Evolutionary conservation across 345 rosid genomes (phyloP).

Genomic region (Bruguiera parviflora): DNA sequence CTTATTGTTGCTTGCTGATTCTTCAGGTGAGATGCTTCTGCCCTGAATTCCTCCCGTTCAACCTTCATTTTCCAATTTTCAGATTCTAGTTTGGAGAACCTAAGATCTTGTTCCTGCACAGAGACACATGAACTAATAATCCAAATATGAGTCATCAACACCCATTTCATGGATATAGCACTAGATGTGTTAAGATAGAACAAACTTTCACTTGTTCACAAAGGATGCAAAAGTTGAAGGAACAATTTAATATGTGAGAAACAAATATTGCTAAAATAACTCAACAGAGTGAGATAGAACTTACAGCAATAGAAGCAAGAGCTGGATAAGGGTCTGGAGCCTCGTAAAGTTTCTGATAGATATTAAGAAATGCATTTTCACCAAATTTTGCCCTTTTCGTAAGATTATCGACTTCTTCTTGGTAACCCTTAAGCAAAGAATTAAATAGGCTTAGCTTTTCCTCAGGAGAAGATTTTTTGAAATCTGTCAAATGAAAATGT

Average conservation of each 20-base stretch:
- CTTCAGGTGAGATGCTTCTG: conserved; percentile 96
- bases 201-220: background rate
- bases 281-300: conserved; percentile 24
- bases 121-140: conserved; percentile 1
- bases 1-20: conserved; percentile 99
- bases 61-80: conserved; percentile 96
- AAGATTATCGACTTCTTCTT: conserved; percentile 98
- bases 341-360: conserved; percentile 96
- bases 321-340: conserved; percentile 98
- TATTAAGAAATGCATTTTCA: conserved; percentile 92
- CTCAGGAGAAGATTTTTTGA: conserved; percentile 90
- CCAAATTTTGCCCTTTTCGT: conserved; percentile 98
- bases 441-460: conserved; percentile 79
- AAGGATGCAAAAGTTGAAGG: background rate
- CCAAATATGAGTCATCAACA: background rate
- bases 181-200: background rate
- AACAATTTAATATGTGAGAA: background rate
- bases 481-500: conserved; percentile 46
- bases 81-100: conserved; percentile 76
- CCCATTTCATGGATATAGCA: background rate
- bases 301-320: conserved; percentile 90
- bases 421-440: conserved; percentile 90
- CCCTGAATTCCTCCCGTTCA: conserved; percentile 90
- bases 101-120: conserved; percentile 85
- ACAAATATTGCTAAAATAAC: background rate